Base-by-base conservation (phyloP, 306 rosid genomes). In the Cucurbita ficifolia region DNA sequence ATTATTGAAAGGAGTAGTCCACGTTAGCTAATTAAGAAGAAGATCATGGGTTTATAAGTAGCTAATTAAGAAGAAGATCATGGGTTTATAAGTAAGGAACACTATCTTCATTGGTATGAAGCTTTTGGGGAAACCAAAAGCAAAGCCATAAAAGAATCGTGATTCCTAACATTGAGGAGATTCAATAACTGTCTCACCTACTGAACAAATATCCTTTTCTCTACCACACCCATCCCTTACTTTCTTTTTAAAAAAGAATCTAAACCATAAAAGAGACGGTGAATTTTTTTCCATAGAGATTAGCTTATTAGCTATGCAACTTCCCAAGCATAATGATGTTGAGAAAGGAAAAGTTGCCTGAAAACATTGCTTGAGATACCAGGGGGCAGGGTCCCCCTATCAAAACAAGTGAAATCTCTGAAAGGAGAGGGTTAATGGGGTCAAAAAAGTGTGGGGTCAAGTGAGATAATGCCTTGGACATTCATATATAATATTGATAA, bases 381-480 rank as follows among this genome's bases (percentile, higher is more conserved):
- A 46, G 21, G 68, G 22, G 22, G 46, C 46, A 56, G 38, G 29
- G 70, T 39, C 70, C 70, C 70, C 61, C 9, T 8, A 49, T 39
- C 56, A 35, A 52, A 33, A 61, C 67, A 58, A 38, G 80, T n/a
- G 18, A 61, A 43, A 46, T 61, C 21, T 29, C n/a, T 72, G 51
- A 77, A 76, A 72, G 72, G 36, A 73, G 16, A 39, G 51, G 19
- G 58, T 4, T 70, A 29, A 69, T 46, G 58, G 22, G 73, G 73
- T 69, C 73, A 69, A 46, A 48, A 22, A 50, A 55, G 54, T 14
- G 56, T 69, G 73, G 82, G 80, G 78, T 70, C 81, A 48, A 61
- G 76, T 46, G 74, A 61, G 43, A 55, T 73, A 78, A 73, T 17
- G 55, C 80, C 74, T 58, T 18, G 54, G 62, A 71, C 77, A 73